Conservation (phyloP, 352 stramenopile species). For the Pythium phragmiticola region DNA sequence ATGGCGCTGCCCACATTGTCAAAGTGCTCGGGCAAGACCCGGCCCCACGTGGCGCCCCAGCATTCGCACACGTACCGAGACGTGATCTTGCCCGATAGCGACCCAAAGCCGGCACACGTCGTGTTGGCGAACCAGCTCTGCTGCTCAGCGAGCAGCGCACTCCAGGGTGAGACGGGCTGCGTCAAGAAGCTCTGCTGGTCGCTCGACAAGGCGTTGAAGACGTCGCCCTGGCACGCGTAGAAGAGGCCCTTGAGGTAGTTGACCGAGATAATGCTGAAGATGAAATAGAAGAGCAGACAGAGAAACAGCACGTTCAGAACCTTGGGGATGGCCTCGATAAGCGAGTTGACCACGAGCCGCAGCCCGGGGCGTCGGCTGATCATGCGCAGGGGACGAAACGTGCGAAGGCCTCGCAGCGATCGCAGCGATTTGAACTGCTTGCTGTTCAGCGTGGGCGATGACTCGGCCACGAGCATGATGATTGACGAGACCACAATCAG, state of each 20-base stretch:
- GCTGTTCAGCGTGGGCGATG: conserved; percentile 29
- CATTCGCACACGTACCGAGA: conserved; percentile 75
- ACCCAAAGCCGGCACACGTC: conserved; percentile 38
- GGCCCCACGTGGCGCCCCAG: conserved; percentile 47
- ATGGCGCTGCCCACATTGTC: conserved; percentile 83
- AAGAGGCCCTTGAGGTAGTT: conserved; percentile 93
- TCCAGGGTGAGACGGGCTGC: conserved; percentile 36
- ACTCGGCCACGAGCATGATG: conserved; percentile 59
- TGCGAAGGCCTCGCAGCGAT: conserved; percentile 80
- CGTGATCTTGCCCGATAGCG: conserved; percentile 34
- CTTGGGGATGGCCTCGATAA: conserved; percentile 87
- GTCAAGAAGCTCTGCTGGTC: conserved; percentile 51
- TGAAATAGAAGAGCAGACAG: conserved; percentile 92
- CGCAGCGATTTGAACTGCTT: conserved; percentile 73
- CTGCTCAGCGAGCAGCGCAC: conserved; percentile 29
- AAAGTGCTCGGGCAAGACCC: conserved; percentile 72
- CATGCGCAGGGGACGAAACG: conserved; percentile 89
- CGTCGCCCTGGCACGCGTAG: conserved; percentile 70
- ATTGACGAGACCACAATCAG: conserved; percentile 86
- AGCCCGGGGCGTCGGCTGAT: conserved; percentile 85
- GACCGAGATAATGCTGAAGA: conserved; percentile 95
- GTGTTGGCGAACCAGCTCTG: conserved; percentile 54
- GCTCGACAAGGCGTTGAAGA: conserved; percentile 42
- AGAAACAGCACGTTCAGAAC: conserved; percentile 91
- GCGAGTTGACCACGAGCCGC: conserved; percentile 89